These are phyloP conservation scores for Caulochytrium protostelioides DNA, from an alignment of 371 early-diverging fungal genomes.

Conservation along the genomic window DNA sequence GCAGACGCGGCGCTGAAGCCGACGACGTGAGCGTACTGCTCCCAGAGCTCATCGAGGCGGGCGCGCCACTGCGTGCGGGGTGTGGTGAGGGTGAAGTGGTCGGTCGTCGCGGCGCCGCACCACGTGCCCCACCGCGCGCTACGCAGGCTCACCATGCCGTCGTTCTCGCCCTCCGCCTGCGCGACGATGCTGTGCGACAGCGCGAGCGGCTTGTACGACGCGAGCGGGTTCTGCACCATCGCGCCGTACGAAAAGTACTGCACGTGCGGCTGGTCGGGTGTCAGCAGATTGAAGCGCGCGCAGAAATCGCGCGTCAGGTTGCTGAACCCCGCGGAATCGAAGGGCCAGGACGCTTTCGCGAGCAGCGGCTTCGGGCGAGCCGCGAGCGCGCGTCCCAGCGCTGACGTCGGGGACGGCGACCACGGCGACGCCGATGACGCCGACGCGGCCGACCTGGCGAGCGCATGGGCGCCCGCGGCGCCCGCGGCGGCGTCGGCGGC, in stretches of 20 bases:
- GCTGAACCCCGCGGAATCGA: slow-evolving; percentile 72
- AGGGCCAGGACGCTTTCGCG: slow-evolving; percentile 6
- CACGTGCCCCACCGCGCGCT: slow-evolving; percentile 82
- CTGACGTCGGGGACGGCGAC: neutral
- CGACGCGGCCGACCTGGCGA: neutral
- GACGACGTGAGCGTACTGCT: too few relatives aligned
- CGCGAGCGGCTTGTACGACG: slow-evolving; percentile 27
- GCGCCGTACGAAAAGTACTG: slow-evolving; percentile 63
- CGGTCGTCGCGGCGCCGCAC: too few relatives aligned
- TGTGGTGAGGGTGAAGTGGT: too few relatives aligned
- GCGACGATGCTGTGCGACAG: slow-evolving; percentile 36
- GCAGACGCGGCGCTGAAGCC: neutral
- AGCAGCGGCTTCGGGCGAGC: slow-evolving; percentile 4
- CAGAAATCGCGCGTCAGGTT: slow-evolving; percentile 71
- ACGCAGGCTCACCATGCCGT: slow-evolving; percentile 62
- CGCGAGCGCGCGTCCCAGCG: neutral
- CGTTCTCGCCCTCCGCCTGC: slow-evolving; percentile 63
- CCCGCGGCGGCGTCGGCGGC: neutral
- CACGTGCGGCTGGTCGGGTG: slow-evolving; percentile 50
- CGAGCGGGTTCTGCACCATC: slow-evolving; percentile 13
- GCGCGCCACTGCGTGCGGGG: neutral
- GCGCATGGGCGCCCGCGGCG: neutral
- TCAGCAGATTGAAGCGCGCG: slow-evolving; percentile 60
- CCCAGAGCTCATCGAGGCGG: neutral
- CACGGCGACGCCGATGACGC: neutral